Conservation (phyloP, 768 basidiomycete genomes). For the Mycena crocata region DNA sequence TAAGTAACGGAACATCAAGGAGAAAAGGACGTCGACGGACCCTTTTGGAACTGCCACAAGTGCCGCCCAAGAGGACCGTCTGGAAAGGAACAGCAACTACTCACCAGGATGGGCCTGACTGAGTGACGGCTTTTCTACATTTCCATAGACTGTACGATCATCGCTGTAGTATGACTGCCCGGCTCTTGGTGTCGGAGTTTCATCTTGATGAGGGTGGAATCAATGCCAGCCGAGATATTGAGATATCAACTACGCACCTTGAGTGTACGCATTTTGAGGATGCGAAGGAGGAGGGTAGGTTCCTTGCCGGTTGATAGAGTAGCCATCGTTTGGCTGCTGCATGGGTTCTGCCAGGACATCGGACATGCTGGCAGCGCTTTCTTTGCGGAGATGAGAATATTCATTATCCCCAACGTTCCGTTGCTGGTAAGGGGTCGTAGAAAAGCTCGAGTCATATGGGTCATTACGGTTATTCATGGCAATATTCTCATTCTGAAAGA, state of each 20-base stretch:
- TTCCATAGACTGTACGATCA: slow-evolving; percentile 42
- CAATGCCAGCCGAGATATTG: no score
- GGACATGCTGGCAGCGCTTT: slow-evolving; percentile 66
- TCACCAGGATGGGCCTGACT: slow-evolving; percentile 62
- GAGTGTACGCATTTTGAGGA: slow-evolving; percentile 48
- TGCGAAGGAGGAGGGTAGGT: slow-evolving; percentile 47
- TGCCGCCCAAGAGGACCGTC: slow-evolving; percentile 39
- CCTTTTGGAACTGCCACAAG: slow-evolving; percentile 41
- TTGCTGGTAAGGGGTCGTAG: slow-evolving; percentile 50
- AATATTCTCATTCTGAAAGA: slow-evolving; percentile 66
- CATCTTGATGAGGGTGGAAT: no score
- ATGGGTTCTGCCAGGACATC: slow-evolving; percentile 65
- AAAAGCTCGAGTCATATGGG: slow-evolving; percentile 72
- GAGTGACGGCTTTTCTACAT: slow-evolving; percentile 50
- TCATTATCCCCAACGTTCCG: slow-evolving; percentile 39
- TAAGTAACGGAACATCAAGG: slow-evolving; percentile 18
- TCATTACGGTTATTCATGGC: slow-evolving; percentile 73
- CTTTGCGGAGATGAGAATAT: slow-evolving; percentile 63
- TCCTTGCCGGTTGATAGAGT: slow-evolving; percentile 43
- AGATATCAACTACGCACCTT: no score
- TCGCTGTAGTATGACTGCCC: slow-evolving; percentile 42
- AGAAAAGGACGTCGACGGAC: slow-evolving; percentile 26
- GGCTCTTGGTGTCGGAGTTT: slow-evolving; percentile 33
- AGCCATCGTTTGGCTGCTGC: slow-evolving; percentile 58
- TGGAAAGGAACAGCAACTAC: slow-evolving; percentile 40